These are phyloP conservation scores for Stipa capillata DNA, from an alignment of 176 grass and related monocot genomes.

Conservation along the genomic window DNA sequence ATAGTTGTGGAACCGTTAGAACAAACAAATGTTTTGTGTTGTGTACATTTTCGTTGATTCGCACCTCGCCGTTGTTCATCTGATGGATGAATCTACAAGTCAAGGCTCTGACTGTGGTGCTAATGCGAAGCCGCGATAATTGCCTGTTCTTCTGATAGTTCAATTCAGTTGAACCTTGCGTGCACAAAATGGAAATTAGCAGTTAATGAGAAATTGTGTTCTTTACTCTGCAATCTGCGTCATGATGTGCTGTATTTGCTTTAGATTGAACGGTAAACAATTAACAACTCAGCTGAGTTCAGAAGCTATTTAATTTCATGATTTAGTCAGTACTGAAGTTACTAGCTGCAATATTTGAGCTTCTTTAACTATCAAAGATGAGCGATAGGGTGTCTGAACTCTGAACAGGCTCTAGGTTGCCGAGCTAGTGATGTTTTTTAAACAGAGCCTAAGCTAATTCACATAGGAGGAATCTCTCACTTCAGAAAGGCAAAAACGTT, in stretches of 20 bases:
- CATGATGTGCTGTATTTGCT: background rate
- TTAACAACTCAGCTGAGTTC: background rate
- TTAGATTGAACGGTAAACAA: background rate
- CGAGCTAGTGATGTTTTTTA: background rate
- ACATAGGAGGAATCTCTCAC: background rate
- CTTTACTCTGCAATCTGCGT: background rate
- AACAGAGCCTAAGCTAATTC: background rate
- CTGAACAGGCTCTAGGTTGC: background rate
- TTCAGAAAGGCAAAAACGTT: slow-evolving; percentile 7
- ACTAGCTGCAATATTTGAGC: background rate
- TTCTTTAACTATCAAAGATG: background rate
- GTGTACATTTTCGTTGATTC: background rate
- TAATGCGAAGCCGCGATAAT: background rate
- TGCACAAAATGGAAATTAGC: background rate
- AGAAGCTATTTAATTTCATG: background rate
- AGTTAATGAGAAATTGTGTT: background rate
- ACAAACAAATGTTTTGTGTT: background rate
- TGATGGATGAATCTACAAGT: background rate
- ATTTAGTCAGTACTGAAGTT: background rate
- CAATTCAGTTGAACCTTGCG: background rate
- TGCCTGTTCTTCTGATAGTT: background rate
- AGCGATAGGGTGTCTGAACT: background rate
- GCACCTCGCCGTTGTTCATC: background rate
- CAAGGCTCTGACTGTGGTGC: background rate
- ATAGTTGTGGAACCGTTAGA: background rate